phyloP scores from a whole-genome alignment of 352 stramenopile species.

The Pythium aphanidermatum region DNA sequence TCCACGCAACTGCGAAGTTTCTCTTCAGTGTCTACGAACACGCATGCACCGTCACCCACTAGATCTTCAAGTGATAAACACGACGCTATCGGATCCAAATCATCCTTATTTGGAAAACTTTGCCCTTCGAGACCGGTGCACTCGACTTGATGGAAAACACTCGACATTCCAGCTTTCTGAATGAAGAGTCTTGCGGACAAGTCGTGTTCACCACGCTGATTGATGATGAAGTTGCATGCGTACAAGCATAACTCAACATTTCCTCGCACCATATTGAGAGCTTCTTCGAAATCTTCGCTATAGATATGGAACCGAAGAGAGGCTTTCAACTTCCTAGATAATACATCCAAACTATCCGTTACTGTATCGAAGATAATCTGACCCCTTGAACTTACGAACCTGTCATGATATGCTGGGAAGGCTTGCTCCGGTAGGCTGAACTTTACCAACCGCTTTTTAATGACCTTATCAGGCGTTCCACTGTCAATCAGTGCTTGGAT shows the following conservation, averaged over 20 bases:
- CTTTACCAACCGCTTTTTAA: slow-evolving; percentile 58
- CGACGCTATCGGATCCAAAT: slow-evolving; percentile 30
- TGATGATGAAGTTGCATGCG: slow-evolving; percentile 49
- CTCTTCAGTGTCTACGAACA: slow-evolving; percentile 51
- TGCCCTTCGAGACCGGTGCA: slow-evolving; percentile 12
- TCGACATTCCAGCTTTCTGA: slow-evolving; percentile 26
- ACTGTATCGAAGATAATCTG: no score
- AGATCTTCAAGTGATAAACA: slow-evolving; percentile 44
- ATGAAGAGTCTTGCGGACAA: slow-evolving; percentile 51
- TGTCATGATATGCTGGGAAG: slow-evolving; percentile 53
- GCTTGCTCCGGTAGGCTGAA: slow-evolving; percentile 47
- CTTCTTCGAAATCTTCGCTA: slow-evolving; percentile 55
- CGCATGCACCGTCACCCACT: slow-evolving; percentile 35
- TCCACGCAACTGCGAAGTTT: slow-evolving; percentile 27
- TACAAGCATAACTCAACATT: slow-evolving; percentile 32
- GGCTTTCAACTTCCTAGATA: slow-evolving; percentile 32
- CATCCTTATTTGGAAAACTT: slow-evolving; percentile 29
- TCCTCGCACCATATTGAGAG: slow-evolving; percentile 28
- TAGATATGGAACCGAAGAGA: slow-evolving; percentile 58
- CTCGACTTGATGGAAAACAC: slow-evolving; percentile 45
- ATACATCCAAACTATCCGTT: no score
- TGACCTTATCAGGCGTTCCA: slow-evolving; percentile 49
- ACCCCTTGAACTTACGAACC: no score
- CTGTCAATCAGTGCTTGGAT: slow-evolving; percentile 45
- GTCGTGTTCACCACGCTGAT: slow-evolving; percentile 31